A percentile compares a stretch with the other conserved stretches of the same genome.
These are phyloP conservation scores for Phialophora expanda DNA, from an alignment of 2,329 filamentous ascomycete species.

Conservation along the genomic window DNA sequence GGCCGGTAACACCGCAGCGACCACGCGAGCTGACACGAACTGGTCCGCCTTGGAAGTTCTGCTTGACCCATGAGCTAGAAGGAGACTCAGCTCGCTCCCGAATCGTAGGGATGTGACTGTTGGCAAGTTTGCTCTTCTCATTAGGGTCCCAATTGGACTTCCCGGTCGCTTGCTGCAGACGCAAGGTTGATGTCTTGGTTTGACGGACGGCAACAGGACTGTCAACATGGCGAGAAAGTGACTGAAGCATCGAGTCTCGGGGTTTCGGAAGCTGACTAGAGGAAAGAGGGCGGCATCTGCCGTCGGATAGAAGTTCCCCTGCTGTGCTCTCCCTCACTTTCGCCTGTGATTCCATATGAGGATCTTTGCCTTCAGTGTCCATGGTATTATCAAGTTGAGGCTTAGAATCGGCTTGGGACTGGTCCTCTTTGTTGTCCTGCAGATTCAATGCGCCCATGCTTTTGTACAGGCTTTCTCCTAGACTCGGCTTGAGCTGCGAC, in stretches of 20 bases:
- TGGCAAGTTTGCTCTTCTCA: slow-evolving; percentile 16
- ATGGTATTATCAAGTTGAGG: neutral
- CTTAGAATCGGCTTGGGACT: neutral
- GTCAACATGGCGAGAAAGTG: slow-evolving; percentile 28
- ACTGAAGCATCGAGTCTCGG: slow-evolving; percentile 32
- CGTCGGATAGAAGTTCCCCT: slow-evolving; percentile 1
- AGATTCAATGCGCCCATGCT: slow-evolving; percentile 36
- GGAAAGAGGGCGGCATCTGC: slow-evolving; percentile 23
- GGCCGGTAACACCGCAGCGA: slow-evolving; percentile 30
- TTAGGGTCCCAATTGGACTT: slow-evolving; percentile 22
- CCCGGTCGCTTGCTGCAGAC: slow-evolving; percentile 24
- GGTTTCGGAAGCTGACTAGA: slow-evolving; percentile 34
- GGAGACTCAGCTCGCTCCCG: slow-evolving; percentile 21
- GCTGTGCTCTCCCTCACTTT: neutral
- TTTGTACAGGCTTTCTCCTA: slow-evolving; percentile 36
- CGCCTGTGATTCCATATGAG: neutral
- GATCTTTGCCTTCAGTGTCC: neutral
- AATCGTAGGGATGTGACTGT: slow-evolving; percentile 11
- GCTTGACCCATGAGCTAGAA: slow-evolving; percentile 6
- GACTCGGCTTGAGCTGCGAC: slow-evolving; percentile 29
- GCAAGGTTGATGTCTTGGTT: slow-evolving; percentile 31
- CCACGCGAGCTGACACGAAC: slow-evolving; percentile 28
- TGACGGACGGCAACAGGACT: slow-evolving; percentile 23
- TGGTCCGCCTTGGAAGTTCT: slow-evolving; percentile 17
- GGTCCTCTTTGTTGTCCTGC: slow-evolving; percentile 19